phyloP scores from a whole-genome alignment of 345 rosid species.

The rapeseed (Brassica napus) region DNA sequence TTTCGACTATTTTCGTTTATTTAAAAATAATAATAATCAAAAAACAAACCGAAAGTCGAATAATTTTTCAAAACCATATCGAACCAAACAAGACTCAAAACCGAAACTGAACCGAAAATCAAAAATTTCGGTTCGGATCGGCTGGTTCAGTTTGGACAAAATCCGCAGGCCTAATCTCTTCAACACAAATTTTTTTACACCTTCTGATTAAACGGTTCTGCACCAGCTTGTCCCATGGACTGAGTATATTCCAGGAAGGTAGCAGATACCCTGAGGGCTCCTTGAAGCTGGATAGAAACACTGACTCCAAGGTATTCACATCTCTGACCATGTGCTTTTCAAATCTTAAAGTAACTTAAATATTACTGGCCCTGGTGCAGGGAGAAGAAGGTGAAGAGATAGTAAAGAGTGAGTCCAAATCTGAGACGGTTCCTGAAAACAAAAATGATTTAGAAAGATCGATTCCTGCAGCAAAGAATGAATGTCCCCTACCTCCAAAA shows the following conservation, averaged over 20 bases:
- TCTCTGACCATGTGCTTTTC: slow-evolving; percentile 22
- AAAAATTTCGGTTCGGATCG: too few relatives aligned
- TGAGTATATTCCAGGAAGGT: slow-evolving; percentile 84
- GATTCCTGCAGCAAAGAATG: slow-evolving; percentile 55
- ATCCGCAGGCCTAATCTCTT: too few relatives aligned
- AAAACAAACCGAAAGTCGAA: too few relatives aligned
- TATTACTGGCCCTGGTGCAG: slow-evolving; percentile 38
- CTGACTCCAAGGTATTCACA: slow-evolving; percentile 63
- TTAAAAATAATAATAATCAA: too few relatives aligned
- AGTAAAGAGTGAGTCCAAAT: slow-evolving; percentile 53
- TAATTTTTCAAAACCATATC: too few relatives aligned
- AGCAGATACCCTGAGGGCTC: slow-evolving; percentile 56
- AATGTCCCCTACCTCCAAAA: slow-evolving; percentile 60
- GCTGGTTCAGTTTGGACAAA: too few relatives aligned
- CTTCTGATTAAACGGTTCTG: slow-evolving; percentile 18
- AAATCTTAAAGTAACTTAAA: not conserved
- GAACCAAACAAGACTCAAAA: too few relatives aligned
- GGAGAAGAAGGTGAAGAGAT: slow-evolving; percentile 48
- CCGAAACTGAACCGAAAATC: too few relatives aligned
- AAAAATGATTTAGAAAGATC: slow-evolving; percentile 24
- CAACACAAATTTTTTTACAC: not conserved
- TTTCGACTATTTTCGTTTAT: too few relatives aligned
- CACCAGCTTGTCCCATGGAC: slow-evolving; percentile 93
- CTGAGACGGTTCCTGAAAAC: slow-evolving; percentile 38
- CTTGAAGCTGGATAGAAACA: slow-evolving; percentile 71